These are phyloP conservation scores for Teratosphaeria zuluensis DNA, from an alignment of 2,329 filamentous ascomycete species.

Conservation along the genomic window DNA sequence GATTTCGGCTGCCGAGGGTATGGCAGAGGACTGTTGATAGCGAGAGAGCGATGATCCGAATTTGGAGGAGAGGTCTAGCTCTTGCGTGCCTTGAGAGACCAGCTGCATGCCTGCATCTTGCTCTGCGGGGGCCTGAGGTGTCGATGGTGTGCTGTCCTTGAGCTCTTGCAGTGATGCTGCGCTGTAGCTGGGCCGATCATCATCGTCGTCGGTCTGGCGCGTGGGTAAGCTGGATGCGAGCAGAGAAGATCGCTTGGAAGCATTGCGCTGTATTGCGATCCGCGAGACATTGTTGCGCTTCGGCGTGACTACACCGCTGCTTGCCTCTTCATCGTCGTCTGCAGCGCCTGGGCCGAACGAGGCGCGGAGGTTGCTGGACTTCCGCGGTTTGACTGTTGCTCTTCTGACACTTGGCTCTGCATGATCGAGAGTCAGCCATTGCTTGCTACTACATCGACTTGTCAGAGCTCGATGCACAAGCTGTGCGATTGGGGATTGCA, in stretches of 20 bases:
- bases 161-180: conserved; percentile 80
- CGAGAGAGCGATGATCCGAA: conserved; percentile 44
- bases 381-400: conserved; percentile 47
- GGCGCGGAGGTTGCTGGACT: conserved; percentile 64
- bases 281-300: conserved; percentile 56
- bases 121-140: conserved; percentile 45
- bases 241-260: conserved; percentile 43
- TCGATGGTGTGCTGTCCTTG: conserved; percentile 74
- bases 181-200: conserved; percentile 70
- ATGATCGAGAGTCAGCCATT: conserved; percentile 29
- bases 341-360: conserved; percentile 61
- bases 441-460: conserved; percentile 8
- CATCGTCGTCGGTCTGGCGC: conserved; percentile 45
- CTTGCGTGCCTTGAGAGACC: conserved; percentile 36
- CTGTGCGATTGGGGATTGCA: conserved; percentile 1
- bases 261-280: conserved; percentile 57
- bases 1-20: conserved; percentile 78
- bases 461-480: conserved; percentile 11
- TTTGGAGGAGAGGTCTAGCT: conserved; percentile 39
- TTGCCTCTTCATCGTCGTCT: conserved; percentile 45
- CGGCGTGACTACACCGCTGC: conserved; percentile 46
- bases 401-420: conserved; percentile 45
- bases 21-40: conserved; percentile 33
- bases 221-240: conserved; percentile 40
- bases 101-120: conserved; percentile 28